Conservation (phyloP, 306 rosid species). For the Bauhinia variegata region DNA sequence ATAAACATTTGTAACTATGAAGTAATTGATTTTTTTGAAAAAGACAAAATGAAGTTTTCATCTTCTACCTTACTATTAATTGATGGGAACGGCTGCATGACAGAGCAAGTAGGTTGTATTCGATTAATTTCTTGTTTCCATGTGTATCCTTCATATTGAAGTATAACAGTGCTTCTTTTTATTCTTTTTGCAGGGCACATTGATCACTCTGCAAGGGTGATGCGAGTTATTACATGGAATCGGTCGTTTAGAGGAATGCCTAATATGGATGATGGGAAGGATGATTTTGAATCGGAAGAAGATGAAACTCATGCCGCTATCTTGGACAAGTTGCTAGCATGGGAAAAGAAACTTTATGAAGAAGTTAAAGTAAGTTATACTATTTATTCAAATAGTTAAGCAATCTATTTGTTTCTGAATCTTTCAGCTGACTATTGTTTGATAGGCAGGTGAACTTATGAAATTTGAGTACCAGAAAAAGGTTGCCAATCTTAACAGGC, state of each 20-base stretch:
- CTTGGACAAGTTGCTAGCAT: slow-evolving; percentile 92
- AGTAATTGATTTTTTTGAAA: background rate
- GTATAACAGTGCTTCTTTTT: slow-evolving; percentile 3
- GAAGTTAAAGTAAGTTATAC: slow-evolving; percentile 79
- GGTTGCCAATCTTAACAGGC: slow-evolving; percentile 70
- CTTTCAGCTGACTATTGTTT: slow-evolving; percentile 36
- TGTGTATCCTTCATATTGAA: slow-evolving; percentile 12
- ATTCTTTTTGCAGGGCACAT: slow-evolving; percentile 68
- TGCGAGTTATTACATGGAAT: slow-evolving; percentile 96
- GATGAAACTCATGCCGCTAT: slow-evolving; percentile 91
- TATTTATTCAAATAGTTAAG: background rate
- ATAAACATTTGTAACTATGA: slow-evolving; percentile 1
- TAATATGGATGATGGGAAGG: slow-evolving; percentile 63
- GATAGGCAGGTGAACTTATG: slow-evolving; percentile 94
- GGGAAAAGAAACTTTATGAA: slow-evolving; percentile 96
- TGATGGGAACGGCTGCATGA: slow-evolving; percentile 5
- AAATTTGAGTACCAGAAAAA: slow-evolving; percentile 87
- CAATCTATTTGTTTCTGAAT: background rate
- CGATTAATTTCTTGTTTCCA: background rate
- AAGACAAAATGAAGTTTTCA: background rate
- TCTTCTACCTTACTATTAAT: background rate
- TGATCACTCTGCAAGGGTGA: slow-evolving; percentile 89
- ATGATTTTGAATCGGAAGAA: slow-evolving; percentile 78
- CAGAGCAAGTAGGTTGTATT: background rate
- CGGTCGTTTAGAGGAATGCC: slow-evolving; percentile 73